Percentiles rank a stretch among this genome's conserved stretches.
These are phyloP conservation scores for Grifola frondosa DNA, from an alignment of 1,284 basidiomycete genomes.

Conservation along the genomic window DNA sequence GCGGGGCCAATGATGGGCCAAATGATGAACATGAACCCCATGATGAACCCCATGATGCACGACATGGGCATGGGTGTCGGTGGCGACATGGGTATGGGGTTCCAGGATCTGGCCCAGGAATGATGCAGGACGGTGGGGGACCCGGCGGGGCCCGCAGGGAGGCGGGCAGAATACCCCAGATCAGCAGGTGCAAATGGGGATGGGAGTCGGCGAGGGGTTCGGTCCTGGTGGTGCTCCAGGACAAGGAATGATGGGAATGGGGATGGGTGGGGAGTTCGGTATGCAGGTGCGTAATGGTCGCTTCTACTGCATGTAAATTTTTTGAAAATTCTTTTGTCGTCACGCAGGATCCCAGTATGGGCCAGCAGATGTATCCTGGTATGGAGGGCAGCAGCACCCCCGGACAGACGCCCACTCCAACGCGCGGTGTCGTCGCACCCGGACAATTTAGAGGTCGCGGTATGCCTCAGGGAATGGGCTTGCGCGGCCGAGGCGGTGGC, in stretches of 20 bases:
- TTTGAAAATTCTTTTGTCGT: slow-evolving; percentile 22
- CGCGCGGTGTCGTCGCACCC: slow-evolving; percentile 45
- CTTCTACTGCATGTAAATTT: neutral
- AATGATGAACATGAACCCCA: slow-evolving; percentile 39
- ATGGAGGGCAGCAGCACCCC: slow-evolving; percentile 48
- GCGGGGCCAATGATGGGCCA: slow-evolving; percentile 47
- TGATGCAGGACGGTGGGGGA: slow-evolving; percentile 25
- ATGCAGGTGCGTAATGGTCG: slow-evolving; percentile 50
- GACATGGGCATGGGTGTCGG: slow-evolving; percentile 49
- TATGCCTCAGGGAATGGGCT: slow-evolving; percentile 33
- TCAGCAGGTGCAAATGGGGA: slow-evolving; percentile 49
- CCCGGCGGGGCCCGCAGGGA: slow-evolving; percentile 23
- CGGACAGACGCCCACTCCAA: slow-evolving; percentile 29
- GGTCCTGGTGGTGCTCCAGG: slow-evolving; percentile 27
- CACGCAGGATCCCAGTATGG: slow-evolving; percentile 38
- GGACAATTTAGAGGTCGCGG: slow-evolving; percentile 58
- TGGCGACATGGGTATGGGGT: slow-evolving; percentile 36
- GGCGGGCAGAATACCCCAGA: slow-evolving; percentile 20
- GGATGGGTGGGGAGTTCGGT: slow-evolving; percentile 34
- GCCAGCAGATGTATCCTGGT: slow-evolving; percentile 55
- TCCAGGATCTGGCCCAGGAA: slow-evolving; percentile 6
- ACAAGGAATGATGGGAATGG: slow-evolving; percentile 37
- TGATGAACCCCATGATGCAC: slow-evolving; percentile 45
- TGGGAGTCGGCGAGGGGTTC: slow-evolving; percentile 35
- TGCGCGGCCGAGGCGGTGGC: slow-evolving; percentile 33